Conservation (phyloP, 2,329 filamentous ascomycete species). For the Aspergillus sp. region DNA sequence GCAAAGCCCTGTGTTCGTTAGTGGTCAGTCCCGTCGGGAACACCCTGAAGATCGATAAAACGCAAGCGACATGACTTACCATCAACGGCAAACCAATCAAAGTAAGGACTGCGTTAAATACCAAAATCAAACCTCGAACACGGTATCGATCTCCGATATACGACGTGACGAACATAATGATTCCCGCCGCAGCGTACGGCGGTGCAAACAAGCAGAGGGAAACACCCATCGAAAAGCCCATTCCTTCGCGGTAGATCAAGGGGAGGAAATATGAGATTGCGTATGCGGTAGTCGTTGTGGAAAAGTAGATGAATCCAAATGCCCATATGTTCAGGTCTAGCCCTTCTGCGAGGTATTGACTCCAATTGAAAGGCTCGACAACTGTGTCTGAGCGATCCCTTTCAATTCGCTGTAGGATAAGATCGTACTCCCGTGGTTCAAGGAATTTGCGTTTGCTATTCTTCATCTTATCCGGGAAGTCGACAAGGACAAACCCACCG, state of each 20-base stretch:
- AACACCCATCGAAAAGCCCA: constrained; percentile 27
- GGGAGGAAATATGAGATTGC: constrained; percentile 20
- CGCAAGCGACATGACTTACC: constrained; percentile 2
- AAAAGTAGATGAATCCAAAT: constrained; percentile 38
- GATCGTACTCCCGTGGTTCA: constrained; percentile 45
- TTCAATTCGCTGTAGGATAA: constrained; percentile 46
- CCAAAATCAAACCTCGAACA: constrained; percentile 24
- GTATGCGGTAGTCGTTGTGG: constrained; percentile 16
- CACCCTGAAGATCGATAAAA: neutral
- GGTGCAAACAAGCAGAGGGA: constrained; percentile 30
- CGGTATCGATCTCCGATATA: constrained; percentile 29
- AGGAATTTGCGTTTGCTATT: constrained; percentile 49
- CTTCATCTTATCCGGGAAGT: constrained; percentile 61
- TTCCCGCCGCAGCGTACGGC: constrained; percentile 24
- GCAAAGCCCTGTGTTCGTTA: constrained; percentile 14
- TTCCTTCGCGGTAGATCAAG: constrained; percentile 17
- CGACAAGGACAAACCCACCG: constrained; percentile 60
- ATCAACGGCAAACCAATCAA: constrained; percentile 28
- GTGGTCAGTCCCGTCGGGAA: neutral
- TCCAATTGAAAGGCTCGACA: constrained; percentile 48
- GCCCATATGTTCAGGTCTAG: constrained; percentile 61
- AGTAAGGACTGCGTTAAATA: constrained; percentile 23
- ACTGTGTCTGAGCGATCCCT: constrained; percentile 56
- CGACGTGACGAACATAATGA: constrained; percentile 20
- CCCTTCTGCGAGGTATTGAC: constrained; percentile 48